Evolutionary conservation across 768 basidiomycete species (phyloP).

Genomic region (Suillus tomentosus): DNA sequence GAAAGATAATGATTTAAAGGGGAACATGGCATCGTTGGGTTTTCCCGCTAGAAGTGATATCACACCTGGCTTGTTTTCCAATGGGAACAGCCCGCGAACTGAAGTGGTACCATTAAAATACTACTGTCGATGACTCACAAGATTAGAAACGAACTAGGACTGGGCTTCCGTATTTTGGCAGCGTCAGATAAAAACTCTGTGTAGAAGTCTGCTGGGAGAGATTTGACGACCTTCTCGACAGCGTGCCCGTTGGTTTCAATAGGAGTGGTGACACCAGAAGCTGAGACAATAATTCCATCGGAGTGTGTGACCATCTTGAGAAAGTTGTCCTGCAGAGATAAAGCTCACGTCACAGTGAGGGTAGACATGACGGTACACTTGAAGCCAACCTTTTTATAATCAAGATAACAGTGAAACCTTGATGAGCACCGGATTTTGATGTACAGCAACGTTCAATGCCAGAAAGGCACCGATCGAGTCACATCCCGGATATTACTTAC

Average conservation of each 20-base stretch:
- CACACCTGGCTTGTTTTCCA: constrained; percentile 77
- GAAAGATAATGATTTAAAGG: constrained; percentile 80
- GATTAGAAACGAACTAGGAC: constrained; percentile 50
- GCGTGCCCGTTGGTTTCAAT: not conserved
- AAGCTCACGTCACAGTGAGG: not conserved
- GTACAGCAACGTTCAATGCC: not conserved
- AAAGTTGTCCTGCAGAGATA: not conserved
- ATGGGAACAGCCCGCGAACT: constrained; percentile 73
- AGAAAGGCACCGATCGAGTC: not conserved
- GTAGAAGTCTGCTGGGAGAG: constrained; percentile 59
- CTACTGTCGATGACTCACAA: not conserved
- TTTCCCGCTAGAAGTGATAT: constrained; percentile 89
- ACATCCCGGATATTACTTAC: not conserved
- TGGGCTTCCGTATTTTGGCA: constrained; percentile 64
- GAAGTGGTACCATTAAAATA: constrained; percentile 13
- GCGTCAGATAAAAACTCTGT: constrained; percentile 56
- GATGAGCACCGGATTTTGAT: not conserved
- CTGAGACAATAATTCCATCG: constrained; percentile 9
- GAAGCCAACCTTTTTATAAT: not conserved
- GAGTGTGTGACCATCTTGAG: constrained; percentile 10
- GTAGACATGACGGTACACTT: not conserved
- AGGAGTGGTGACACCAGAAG: constrained; percentile 2
- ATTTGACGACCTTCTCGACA: constrained; percentile 9
- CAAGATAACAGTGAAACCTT: not conserved
- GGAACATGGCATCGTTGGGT: constrained; percentile 89